Evolutionary conservation across 2,329 filamentous ascomycete genomes (phyloP).

Genomic region (Trichoderma sp.): DNA sequence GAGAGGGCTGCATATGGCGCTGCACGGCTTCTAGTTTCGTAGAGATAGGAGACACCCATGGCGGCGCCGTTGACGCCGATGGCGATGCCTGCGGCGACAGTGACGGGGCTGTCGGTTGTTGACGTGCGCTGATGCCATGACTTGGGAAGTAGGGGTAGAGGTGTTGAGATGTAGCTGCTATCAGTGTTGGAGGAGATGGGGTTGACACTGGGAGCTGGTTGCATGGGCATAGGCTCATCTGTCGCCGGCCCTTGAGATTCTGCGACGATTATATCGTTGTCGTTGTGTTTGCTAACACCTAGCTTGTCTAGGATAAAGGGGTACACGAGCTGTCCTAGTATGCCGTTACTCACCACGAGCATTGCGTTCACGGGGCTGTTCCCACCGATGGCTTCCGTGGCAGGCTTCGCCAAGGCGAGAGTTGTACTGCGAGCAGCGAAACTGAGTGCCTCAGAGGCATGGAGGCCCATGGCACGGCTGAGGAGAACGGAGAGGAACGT

Average conservation of each 20-base stretch:
- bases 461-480: constrained; percentile 37
- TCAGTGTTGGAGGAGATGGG: too few species aligned
- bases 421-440: constrained; percentile 52
- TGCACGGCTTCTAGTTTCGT: constrained; percentile 50
- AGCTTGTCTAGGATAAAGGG: constrained; percentile 35
- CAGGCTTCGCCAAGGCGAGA: constrained; percentile 48
- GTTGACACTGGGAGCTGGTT: not conserved
- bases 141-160: not conserved
- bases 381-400: constrained; percentile 43
- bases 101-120: constrained; percentile 32
- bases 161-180: not conserved
- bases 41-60: constrained; percentile 57
- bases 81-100: constrained; percentile 49
- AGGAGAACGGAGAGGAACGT: constrained; percentile 41
- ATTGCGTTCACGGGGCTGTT: constrained; percentile 48
- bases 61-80: constrained; percentile 58
- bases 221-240: not conserved
- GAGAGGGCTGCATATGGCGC: constrained; percentile 55
- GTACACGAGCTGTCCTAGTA: constrained; percentile 42
- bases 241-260: not conserved
- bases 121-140: not conserved
- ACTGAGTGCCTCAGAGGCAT: constrained; percentile 36
- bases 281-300: constrained; percentile 22
- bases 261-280: not conserved
- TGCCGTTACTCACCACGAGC: constrained; percentile 51